Conservation (phyloP, 2,329 filamentous ascomycete genomes). For the Calcarisporium arbuscula region DNA sequence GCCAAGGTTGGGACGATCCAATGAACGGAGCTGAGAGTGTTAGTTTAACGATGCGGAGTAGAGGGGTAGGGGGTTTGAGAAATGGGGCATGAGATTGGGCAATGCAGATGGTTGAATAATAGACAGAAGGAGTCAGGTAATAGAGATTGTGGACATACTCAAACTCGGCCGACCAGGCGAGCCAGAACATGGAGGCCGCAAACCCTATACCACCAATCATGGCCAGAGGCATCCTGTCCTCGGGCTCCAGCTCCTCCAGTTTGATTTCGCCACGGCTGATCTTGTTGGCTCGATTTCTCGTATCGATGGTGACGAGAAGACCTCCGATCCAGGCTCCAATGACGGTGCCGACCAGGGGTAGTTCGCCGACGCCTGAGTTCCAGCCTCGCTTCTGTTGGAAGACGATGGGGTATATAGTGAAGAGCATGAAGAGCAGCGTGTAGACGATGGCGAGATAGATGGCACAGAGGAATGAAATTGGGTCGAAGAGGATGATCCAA, state of each 20-base stretch:
- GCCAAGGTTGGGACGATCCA: conserved; percentile 45
- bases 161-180: conserved; percentile 51
- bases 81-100: too few species aligned
- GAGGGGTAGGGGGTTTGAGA: conserved; percentile 6
- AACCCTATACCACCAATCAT: conserved; percentile 46
- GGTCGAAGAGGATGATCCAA: conserved; percentile 47
- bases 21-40: conserved; percentile 38
- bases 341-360: conserved; percentile 44
- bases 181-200: conserved; percentile 55
- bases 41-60: conserved; percentile 16
- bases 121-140: too few species aligned
- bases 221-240: conserved; percentile 53
- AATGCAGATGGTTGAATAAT: too few species aligned
- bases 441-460: conserved; percentile 49
- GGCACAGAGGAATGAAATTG: conserved; percentile 45
- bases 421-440: conserved; percentile 50
- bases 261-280: conserved; percentile 27
- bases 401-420: conserved; percentile 50
- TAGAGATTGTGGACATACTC: conserved; percentile 26
- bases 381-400: conserved; percentile 46
- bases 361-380: conserved; percentile 45
- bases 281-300: conserved; percentile 29
- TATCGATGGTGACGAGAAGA: conserved; percentile 32
- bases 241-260: conserved; percentile 27
- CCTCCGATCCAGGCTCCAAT: conserved; percentile 41